phyloP scores from a whole-genome alignment of 306 rosid species.

The Trifolium fragiferum region DNA sequence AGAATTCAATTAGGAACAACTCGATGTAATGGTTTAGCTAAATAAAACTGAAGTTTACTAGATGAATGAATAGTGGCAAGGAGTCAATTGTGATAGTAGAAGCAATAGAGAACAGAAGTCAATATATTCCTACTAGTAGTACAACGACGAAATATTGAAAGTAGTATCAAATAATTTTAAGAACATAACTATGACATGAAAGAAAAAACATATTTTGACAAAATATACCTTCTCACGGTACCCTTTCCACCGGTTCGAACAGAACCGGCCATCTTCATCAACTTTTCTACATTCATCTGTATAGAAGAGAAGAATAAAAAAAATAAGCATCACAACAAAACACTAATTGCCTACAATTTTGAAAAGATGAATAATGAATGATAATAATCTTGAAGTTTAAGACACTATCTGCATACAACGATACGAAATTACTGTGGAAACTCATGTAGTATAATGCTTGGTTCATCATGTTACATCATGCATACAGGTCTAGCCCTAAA shows the following conservation, averaged over 20 bases:
- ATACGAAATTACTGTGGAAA: background rate
- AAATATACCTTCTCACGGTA: slow-evolving; percentile 75
- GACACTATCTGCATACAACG: background rate
- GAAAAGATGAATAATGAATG: background rate
- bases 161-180: background rate
- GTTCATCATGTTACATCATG: background rate
- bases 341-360: background rate
- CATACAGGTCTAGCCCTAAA: background rate
- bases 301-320: background rate
- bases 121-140: background rate
- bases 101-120: background rate
- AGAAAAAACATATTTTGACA: background rate
- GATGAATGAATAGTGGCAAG: background rate
- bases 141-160: background rate
- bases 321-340: background rate
- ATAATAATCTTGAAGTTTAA: background rate
- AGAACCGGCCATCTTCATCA: slow-evolving; percentile 89
- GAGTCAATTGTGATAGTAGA: background rate
- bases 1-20: too few species aligned
- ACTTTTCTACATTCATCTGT: slow-evolving; percentile 78
- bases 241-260: slow-evolving; percentile 96
- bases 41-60: background rate
- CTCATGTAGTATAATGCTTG: background rate
- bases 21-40: background rate
- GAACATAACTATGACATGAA: background rate